Evolutionary conservation across 139 green algal species (phyloP).

Genomic region (Parachlorella kessleri): DNA sequence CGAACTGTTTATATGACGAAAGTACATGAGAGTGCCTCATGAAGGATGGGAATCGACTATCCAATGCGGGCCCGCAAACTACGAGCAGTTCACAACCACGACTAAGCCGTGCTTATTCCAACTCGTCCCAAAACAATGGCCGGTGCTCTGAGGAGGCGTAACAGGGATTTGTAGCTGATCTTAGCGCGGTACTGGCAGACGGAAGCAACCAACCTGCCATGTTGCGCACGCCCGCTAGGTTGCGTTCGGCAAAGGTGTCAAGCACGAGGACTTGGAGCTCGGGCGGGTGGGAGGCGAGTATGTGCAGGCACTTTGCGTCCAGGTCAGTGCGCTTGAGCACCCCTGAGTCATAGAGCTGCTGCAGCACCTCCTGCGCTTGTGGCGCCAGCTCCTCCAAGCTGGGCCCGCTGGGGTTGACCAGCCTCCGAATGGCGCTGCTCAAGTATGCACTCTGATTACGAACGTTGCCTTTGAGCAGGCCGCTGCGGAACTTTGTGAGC

Average conservation of each 20-base stretch:
- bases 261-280: constrained; percentile 26
- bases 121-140: too few species aligned
- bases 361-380: constrained; percentile 5
- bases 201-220: constrained; percentile 30
- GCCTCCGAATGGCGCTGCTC: constrained; percentile 3
- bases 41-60: too few species aligned
- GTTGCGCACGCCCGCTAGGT: constrained; percentile 18
- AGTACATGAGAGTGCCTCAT: too few species aligned
- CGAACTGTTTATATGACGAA: too few species aligned
- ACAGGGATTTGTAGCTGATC: too few species aligned
- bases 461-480: neutral
- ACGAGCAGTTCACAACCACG: too few species aligned
- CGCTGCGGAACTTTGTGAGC: constrained; percentile 12
- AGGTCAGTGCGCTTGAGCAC: constrained; percentile 10
- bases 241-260: constrained; percentile 17
- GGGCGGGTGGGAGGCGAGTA: neutral
- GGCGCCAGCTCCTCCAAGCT: neutral
- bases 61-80: too few species aligned
- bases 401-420: neutral
- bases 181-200: too few species aligned
- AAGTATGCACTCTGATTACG: constrained; percentile 31
- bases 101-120: too few species aligned
- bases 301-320: neutral
- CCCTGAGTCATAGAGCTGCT: constrained; percentile 1
- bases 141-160: too few species aligned